Conservation (phyloP, 2,329 filamentous ascomycete species). For the Bertia moriformis region DNA sequence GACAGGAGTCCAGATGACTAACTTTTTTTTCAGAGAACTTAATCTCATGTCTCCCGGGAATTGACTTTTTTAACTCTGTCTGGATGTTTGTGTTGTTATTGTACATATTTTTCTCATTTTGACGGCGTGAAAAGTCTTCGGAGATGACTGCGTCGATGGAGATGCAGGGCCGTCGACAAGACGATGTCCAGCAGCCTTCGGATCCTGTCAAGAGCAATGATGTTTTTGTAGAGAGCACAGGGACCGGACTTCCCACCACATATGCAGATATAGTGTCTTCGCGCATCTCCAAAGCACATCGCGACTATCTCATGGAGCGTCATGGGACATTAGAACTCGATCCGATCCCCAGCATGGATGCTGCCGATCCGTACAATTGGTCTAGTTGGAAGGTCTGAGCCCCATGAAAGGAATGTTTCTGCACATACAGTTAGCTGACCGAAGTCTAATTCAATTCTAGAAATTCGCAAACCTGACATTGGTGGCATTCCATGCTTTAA, state of each 20-base stretch:
- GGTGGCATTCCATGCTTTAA: constrained; percentile 32
- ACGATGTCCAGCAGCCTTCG: no score
- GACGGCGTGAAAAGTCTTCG: no score
- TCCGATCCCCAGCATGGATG: constrained; percentile 27
- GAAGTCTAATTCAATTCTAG: constrained; percentile 4
- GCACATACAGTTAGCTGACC: not conserved
- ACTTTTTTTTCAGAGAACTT: no score
- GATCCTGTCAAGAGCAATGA: no score
- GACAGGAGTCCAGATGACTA: no score
- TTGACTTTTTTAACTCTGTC: no score
- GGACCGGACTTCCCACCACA: not conserved
- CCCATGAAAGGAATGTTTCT: not conserved
- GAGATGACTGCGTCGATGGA: no score
- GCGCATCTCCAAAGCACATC: constrained; percentile 11
- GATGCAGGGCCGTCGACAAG: not conserved
- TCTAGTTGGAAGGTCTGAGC: constrained; percentile 20
- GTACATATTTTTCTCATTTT: no score
- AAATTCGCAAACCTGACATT: constrained; percentile 28
- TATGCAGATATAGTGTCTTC: not conserved
- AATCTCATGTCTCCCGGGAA: no score
- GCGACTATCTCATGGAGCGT: constrained; percentile 28
- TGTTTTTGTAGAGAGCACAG: not conserved
- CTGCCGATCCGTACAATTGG: constrained; percentile 37
- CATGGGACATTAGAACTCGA: constrained; percentile 36
- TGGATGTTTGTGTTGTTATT: no score